These are phyloP conservation scores for Dictyostelium firmibasis DNA, from an alignment of 78 protist genomes.

Conservation along the genomic window DNA sequence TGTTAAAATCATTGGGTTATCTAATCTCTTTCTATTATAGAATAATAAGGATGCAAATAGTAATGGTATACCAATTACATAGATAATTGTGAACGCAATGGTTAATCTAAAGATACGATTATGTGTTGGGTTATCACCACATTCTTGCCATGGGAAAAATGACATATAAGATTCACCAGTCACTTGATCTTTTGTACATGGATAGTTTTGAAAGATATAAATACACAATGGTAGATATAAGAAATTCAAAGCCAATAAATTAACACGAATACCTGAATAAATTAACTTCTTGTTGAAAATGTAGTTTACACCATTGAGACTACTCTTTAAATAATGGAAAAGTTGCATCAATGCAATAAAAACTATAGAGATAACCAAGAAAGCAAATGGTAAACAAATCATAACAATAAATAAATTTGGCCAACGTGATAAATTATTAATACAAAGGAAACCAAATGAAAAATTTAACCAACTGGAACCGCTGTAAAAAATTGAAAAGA, in stretches of 20 bases:
- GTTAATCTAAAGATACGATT: conserved; percentile 25
- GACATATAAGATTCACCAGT: conserved; percentile 20
- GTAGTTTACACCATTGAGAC: neutral
- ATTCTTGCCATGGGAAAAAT: conserved; percentile 55
- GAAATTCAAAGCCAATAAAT: conserved; percentile 48
- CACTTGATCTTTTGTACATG: neutral
- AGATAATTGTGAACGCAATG: conserved; percentile 1
- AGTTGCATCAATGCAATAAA: neutral
- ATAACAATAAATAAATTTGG: conserved; percentile 67
- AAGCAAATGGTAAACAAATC: conserved; percentile 25
- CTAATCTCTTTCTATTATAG: conserved; percentile 37
- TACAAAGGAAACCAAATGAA: conserved; percentile 65
- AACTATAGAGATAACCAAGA: neutral
- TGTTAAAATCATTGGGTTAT: conserved; percentile 28
- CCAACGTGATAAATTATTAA: conserved; percentile 37
- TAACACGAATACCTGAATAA: conserved; percentile 46
- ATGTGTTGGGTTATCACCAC: conserved; percentile 3
- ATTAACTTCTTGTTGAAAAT: conserved; percentile 5
- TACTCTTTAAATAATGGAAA: neutral
- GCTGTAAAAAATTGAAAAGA: neutral
- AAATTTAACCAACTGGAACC: conserved; percentile 64
- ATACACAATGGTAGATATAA: conserved; percentile 54
- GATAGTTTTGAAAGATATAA: conserved; percentile 62
- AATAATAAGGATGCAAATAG: neutral
- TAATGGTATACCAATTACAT: conserved; percentile 62